A percentile compares a stretch with the other conserved stretches of the same genome.
Conservation (phyloP, 208 protist genomes). For the Crithidia expoeki region DNA sequence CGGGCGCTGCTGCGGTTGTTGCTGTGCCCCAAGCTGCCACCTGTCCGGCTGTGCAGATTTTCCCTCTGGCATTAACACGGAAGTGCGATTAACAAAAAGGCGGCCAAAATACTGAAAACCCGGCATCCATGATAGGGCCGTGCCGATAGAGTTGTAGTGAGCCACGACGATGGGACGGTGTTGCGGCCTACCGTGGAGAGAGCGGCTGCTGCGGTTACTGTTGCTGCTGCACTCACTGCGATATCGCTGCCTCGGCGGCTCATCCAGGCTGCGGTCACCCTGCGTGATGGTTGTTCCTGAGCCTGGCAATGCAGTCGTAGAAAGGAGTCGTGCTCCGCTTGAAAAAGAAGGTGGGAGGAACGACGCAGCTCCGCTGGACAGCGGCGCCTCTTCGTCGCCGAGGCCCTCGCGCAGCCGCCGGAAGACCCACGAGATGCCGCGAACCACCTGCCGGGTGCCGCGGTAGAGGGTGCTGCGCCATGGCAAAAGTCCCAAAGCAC, state of each 20-base stretch:
- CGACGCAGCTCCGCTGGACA: neutral
- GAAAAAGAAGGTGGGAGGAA: neutral
- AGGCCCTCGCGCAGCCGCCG: neutral
- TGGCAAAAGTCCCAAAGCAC: constrained; percentile 5
- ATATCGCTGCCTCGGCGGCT: constrained; percentile 19
- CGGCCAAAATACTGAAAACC: constrained; percentile 36
- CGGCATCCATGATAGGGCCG: constrained; percentile 43
- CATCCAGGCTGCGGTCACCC: constrained; percentile 5
- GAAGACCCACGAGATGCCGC: constrained; percentile 14
- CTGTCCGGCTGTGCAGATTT: neutral
- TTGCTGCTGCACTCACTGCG: constrained; percentile 8
- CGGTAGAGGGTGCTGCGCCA: constrained; percentile 20
- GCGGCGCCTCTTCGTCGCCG: constrained; percentile 15
- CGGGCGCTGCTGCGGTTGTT: neutral
- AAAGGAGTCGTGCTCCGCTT: neutral
- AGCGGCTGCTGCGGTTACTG: neutral
- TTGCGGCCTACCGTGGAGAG: neutral
- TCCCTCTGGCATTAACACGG: constrained; percentile 7
- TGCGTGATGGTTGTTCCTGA: too few relatives aligned
- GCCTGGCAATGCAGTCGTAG: neutral
- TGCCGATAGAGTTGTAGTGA: constrained; percentile 35
- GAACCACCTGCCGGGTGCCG: constrained; percentile 8
- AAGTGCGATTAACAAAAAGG: constrained; percentile 25
- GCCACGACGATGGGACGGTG: constrained; percentile 18
- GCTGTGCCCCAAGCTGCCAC: neutral